Evolutionary conservation across 2,329 filamentous ascomycete species (phyloP).

Genomic region (Monosporascus sp.): DNA sequence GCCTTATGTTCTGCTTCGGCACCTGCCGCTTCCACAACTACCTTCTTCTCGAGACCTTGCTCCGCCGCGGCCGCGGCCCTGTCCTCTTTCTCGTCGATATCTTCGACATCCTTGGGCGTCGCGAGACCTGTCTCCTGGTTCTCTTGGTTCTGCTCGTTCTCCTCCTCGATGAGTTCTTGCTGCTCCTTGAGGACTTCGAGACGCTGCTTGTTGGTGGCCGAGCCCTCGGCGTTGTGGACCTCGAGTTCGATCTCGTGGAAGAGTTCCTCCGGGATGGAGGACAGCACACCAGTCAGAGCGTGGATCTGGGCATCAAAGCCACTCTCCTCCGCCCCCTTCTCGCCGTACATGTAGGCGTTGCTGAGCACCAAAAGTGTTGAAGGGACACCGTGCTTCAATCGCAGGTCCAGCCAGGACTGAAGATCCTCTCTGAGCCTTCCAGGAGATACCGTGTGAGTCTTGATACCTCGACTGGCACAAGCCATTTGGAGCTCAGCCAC

Average conservation of each 20-base stretch:
- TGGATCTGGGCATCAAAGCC: constrained; percentile 89
- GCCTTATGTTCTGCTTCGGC: constrained; percentile 44
- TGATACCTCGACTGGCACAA: constrained; percentile 84
- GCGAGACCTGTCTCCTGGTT: constrained; percentile 70
- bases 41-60: constrained; percentile 40
- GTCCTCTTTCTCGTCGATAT: constrained; percentile 94
- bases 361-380: constrained; percentile 92
- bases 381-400: constrained; percentile 90
- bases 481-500: constrained; percentile 89
- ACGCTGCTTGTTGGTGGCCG: constrained; percentile 97
- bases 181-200: constrained; percentile 98
- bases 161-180: constrained; percentile 94
- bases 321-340: constrained; percentile 61
- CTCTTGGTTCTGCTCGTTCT: constrained; percentile 85
- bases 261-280: constrained; percentile 91
- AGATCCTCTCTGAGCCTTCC: constrained; percentile 84
- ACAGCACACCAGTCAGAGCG: constrained; percentile 84
- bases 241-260: constrained; percentile 99
- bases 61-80: constrained; percentile 49
- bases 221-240: constrained; percentile 92
- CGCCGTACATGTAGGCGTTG: constrained; percentile 96
- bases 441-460: constrained; percentile 87
- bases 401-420: constrained; percentile 88
- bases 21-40: constrained; percentile 49
- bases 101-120: constrained; percentile 76